Percentiles rank a stretch among this genome's conserved stretches.
Evolutionary conservation across 768 basidiomycete species (phyloP).

Genomic region (Russula sp.): DNA sequence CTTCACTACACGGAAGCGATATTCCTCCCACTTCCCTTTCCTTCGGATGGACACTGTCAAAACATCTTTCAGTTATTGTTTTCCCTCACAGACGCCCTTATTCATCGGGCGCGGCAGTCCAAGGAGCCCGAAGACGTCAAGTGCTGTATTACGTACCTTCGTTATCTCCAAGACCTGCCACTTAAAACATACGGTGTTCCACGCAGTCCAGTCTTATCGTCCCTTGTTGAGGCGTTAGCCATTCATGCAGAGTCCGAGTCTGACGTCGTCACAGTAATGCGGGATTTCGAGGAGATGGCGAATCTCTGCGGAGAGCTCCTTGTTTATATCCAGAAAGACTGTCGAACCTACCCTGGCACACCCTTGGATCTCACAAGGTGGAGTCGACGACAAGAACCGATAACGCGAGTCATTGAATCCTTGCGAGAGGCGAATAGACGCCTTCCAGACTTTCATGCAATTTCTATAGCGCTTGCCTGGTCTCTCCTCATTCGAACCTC

Average conservation of each 20-base stretch:
- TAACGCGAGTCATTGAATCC: not conserved
- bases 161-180: not conserved
- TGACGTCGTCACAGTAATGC: not conserved
- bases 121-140: not conserved
- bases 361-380: not conserved
- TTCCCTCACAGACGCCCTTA: not conserved
- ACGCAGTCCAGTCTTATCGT: not conserved
- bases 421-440: not conserved
- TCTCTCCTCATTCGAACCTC: not conserved
- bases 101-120: not conserved
- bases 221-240: not conserved
- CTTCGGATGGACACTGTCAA: not conserved
- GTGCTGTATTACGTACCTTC: not conserved
- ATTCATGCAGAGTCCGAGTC: not conserved
- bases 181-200: not conserved
- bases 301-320: not conserved
- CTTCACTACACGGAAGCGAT: not conserved
- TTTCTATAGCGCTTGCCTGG: not conserved
- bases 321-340: not conserved
- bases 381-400: not conserved
- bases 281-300: not conserved
- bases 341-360: not conserved
- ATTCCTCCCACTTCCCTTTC: not conserved
- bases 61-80: not conserved
- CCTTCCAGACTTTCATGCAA: not conserved